phyloP scores from a whole-genome alignment of 2,329 filamentous ascomycete genomes.

The Orbilia ellipsospora region DNA sequence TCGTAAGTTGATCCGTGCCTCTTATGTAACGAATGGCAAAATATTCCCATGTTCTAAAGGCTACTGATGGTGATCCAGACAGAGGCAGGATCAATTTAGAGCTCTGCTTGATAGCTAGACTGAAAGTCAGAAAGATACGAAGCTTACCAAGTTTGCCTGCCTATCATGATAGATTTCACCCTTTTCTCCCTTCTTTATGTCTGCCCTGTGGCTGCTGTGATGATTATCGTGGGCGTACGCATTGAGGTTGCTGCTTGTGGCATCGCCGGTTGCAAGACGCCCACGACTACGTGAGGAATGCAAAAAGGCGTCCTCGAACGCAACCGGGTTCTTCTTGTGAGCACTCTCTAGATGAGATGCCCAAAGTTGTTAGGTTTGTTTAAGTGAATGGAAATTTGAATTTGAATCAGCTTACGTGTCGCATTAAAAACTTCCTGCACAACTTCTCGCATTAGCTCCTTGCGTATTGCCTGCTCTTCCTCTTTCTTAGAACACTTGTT shows the following conservation, averaged over 20 bases:
- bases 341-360: neutral
- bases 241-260: neutral
- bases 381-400: neutral
- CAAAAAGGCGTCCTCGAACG: neutral
- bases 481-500: constrained; percentile 15
- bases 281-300: neutral
- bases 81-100: too few relatives aligned
- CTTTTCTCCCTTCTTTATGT: too few relatives aligned
- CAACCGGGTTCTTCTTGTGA: constrained; percentile 5
- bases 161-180: too few relatives aligned
- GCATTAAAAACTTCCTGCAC: constrained; percentile 36
- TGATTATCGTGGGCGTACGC: neutral
- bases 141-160: neutral
- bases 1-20: too few relatives aligned
- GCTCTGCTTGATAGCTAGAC: too few relatives aligned
- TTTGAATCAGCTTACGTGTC: constrained; percentile 16
- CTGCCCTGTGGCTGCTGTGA: neutral
- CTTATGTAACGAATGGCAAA: too few relatives aligned
- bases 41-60: too few relatives aligned
- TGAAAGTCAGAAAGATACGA: neutral
- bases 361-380: neutral
- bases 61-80: too few relatives aligned
- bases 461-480: constrained; percentile 23
- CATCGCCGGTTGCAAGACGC: neutral
- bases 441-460: constrained; percentile 27